phyloP scores from a whole-genome alignment of 345 rosid species.

The Triadica sebifera region DNA sequence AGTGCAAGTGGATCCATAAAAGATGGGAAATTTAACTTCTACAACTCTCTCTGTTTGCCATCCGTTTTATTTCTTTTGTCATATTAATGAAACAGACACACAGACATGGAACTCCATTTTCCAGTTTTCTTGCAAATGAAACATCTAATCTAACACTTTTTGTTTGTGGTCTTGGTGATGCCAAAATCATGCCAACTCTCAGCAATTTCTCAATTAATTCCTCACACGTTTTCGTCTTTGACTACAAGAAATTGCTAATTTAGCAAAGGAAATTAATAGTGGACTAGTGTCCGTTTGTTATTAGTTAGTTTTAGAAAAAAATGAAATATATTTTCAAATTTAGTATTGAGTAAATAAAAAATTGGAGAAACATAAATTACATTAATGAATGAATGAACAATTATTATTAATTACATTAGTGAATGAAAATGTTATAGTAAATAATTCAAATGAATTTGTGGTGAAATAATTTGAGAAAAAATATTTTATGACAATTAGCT shows the following conservation, averaged over 20 bases:
- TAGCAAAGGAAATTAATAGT: no score
- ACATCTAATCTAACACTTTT: constrained; percentile 38
- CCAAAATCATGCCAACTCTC: constrained; percentile 17
- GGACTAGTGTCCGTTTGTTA: no score
- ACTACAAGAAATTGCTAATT: no score
- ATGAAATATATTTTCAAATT: no score
- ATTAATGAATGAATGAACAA: constrained; percentile 29
- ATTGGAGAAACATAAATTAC: neutral
- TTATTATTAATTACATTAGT: constrained; percentile 14
- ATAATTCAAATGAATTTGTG: neutral
- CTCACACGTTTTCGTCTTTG: neutral
- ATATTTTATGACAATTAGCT: neutral
- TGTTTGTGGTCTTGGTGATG: constrained; percentile 15
- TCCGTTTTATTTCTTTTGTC: neutral
- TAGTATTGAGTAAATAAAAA: no score
- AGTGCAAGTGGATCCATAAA: neutral
- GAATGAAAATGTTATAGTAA: neutral
- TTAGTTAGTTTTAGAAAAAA: no score
- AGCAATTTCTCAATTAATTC: neutral
- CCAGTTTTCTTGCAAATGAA: constrained; percentile 30
- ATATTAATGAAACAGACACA: constrained; percentile 22
- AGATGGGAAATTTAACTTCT: neutral
- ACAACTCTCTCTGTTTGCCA: no score
- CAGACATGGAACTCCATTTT: neutral
- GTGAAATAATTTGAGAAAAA: constrained; percentile 1